Conservation (phyloP, 2,329 filamentous ascomycete genomes). For the Fusarium acutatum region DNA sequence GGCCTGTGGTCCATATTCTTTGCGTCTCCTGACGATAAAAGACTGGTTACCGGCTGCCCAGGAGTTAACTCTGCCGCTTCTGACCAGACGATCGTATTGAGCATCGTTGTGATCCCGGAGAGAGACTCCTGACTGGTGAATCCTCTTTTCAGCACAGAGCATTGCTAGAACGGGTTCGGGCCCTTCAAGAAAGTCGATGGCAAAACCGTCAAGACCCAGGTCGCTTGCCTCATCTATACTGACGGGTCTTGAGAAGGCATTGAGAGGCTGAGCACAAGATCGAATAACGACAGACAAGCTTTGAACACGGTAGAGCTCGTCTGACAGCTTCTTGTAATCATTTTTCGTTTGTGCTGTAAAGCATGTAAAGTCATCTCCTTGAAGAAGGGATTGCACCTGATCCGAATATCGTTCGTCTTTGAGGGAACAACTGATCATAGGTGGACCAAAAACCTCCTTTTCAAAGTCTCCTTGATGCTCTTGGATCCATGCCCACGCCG, state of each 20-base stretch:
- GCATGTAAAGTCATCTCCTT: slow-evolving; percentile 63
- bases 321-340: slow-evolving; percentile 78
- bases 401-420: slow-evolving; percentile 74
- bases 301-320: slow-evolving; percentile 69
- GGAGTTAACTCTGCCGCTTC: slow-evolving; percentile 64
- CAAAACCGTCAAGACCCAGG: slow-evolving; percentile 80
- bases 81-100: slow-evolving; percentile 72
- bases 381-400: slow-evolving; percentile 62
- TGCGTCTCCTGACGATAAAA: slow-evolving; percentile 74
- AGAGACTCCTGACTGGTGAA: slow-evolving; percentile 75
- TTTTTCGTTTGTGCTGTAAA: slow-evolving; percentile 79
- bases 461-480: slow-evolving; percentile 74
- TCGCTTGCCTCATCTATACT: slow-evolving; percentile 61
- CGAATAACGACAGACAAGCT: slow-evolving; percentile 77
- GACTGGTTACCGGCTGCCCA: slow-evolving; percentile 75
- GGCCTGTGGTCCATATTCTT: slow-evolving; percentile 81
- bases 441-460: slow-evolving; percentile 80
- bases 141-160: slow-evolving; percentile 77
- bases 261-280: slow-evolving; percentile 64
- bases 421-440: slow-evolving; percentile 81
- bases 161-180: slow-evolving; percentile 86
- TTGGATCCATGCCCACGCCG: slow-evolving; percentile 85
- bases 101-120: slow-evolving; percentile 69
- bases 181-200: slow-evolving; percentile 80
- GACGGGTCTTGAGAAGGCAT: slow-evolving; percentile 64